Evolutionary conservation across 2,329 filamentous ascomycete genomes (phyloP).

Genomic region (Teratosphaeria pseudoeucalypti): DNA sequence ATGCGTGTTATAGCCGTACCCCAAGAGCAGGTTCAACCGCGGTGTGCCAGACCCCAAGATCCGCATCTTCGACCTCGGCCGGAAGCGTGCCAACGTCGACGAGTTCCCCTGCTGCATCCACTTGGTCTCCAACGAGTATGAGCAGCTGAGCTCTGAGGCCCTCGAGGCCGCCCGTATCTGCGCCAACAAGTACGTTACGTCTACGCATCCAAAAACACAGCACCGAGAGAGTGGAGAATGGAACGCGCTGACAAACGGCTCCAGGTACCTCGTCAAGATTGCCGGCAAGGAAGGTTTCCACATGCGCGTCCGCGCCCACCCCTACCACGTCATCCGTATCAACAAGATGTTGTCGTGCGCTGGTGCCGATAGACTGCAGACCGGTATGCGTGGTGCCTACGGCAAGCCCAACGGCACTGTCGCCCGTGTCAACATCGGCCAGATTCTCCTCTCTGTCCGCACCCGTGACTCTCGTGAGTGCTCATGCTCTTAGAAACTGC

Average conservation of each 20-base stretch:
- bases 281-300: constrained; percentile 64
- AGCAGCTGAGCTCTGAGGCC: constrained; percentile 98
- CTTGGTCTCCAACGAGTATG: constrained; percentile 99
- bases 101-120: constrained; percentile 99
- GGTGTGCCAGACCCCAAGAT: constrained; percentile 61
- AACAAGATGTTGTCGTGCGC: constrained; percentile 99
- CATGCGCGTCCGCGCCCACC: constrained; percentile 74
- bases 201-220: neutral
- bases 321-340: constrained; percentile 99
- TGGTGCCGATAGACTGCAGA: constrained; percentile 99
- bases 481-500: neutral
- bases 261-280: constrained; percentile 57
- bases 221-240: neutral
- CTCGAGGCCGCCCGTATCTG: constrained; percentile 99
- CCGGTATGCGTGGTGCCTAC: constrained; percentile 99
- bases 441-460: constrained; percentile 95
- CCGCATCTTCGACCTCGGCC: constrained; percentile 65
- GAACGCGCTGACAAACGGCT: constrained; percentile 8
- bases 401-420: constrained; percentile 99
- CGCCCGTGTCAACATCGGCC: constrained; percentile 99
- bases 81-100: constrained; percentile 95
- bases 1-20: constrained; percentile 61
- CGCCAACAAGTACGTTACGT: constrained; percentile 87
- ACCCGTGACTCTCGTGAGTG: constrained; percentile 82
- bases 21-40: constrained; percentile 99